Conservation (phyloP, 2,329 filamentous ascomycete genomes). For the Epichloe coenophiala region DNA sequence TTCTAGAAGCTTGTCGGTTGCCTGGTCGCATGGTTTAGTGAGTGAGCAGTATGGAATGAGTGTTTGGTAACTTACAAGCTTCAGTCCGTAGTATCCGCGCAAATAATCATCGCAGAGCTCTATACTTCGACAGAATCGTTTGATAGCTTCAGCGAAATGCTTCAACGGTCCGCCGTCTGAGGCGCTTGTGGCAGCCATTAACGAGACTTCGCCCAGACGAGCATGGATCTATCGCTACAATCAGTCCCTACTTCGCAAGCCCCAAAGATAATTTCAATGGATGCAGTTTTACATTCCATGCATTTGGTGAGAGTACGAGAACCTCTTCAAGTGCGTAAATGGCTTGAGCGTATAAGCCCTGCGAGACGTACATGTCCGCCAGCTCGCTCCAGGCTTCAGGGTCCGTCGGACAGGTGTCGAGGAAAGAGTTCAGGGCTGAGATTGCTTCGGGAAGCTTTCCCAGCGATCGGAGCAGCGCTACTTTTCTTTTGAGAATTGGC, state of each 20-base stretch:
- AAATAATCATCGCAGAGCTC: conserved; percentile 91
- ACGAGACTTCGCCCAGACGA: conserved; percentile 68
- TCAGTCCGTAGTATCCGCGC: conserved; percentile 84
- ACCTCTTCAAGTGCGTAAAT: conserved; percentile 87
- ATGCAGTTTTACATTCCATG: conserved; percentile 73
- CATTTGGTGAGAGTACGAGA: conserved; percentile 72
- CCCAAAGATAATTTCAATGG: neutral
- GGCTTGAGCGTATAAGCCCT: conserved; percentile 69
- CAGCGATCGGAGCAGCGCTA: conserved; percentile 66
- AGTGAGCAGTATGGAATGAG: neutral
- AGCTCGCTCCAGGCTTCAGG: conserved; percentile 89
- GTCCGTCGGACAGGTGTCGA: conserved; percentile 80
- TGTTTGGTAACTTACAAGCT: conserved; percentile 42
- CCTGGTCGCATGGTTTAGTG: conserved; percentile 20
- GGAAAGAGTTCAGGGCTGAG: conserved; percentile 54
- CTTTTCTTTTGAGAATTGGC: conserved; percentile 74
- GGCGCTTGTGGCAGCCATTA: conserved; percentile 47
- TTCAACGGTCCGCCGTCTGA: conserved; percentile 29
- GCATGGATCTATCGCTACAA: conserved; percentile 58
- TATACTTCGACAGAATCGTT: conserved; percentile 78
- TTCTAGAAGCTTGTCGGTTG: conserved; percentile 35
- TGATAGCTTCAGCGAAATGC: conserved; percentile 58
- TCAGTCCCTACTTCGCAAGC: conserved; percentile 8
- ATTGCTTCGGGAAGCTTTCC: conserved; percentile 61
- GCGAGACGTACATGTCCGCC: conserved; percentile 69